These are phyloP conservation scores for Globisporangium nagaii DNA, from an alignment of 352 stramenopile species.

Conservation along the genomic window DNA sequence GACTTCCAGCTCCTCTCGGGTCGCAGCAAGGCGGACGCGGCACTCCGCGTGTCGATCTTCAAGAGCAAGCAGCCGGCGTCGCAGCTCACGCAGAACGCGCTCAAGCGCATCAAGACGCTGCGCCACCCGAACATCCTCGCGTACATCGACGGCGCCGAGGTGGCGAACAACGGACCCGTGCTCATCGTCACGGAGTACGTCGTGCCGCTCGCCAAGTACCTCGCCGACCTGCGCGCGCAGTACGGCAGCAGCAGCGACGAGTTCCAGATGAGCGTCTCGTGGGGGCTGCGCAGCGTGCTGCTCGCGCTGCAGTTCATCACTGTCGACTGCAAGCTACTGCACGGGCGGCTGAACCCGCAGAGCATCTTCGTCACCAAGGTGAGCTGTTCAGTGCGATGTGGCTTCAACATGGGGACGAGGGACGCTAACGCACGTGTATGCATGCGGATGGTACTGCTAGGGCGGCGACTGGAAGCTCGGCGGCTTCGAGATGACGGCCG, in stretches of 20 bases:
- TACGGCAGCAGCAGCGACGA: constrained; percentile 57
- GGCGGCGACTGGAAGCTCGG: constrained; percentile 95
- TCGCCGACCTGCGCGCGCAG: constrained; percentile 66
- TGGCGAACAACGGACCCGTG: constrained; percentile 80
- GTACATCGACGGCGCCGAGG: constrained; percentile 78
- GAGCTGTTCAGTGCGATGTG: no score
- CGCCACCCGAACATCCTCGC: constrained; percentile 93
- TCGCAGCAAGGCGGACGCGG: constrained; percentile 76
- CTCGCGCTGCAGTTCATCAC: constrained; percentile 93
- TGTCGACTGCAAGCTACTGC: constrained; percentile 90
- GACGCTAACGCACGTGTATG: no score
- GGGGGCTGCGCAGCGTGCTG: constrained; percentile 92
- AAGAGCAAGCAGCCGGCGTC: constrained; percentile 81
- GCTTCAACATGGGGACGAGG: no score
- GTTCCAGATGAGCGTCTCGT: constrained; percentile 86
- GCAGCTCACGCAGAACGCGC: constrained; percentile 86
- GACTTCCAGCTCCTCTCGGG: constrained; percentile 86
- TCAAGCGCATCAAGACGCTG: constrained; percentile 91
- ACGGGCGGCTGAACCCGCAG: constrained; percentile 86
- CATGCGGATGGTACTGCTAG: constrained; percentile 17
- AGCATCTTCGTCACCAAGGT: constrained; percentile 94
- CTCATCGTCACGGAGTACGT: constrained; percentile 95
- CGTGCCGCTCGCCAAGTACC: constrained; percentile 84
- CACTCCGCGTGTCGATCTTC: constrained; percentile 87
- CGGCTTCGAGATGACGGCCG: constrained; percentile 89